Evolutionary conservation across 2,329 filamentous ascomycete genomes (phyloP).

Genomic region (Septoria petroselini): DNA sequence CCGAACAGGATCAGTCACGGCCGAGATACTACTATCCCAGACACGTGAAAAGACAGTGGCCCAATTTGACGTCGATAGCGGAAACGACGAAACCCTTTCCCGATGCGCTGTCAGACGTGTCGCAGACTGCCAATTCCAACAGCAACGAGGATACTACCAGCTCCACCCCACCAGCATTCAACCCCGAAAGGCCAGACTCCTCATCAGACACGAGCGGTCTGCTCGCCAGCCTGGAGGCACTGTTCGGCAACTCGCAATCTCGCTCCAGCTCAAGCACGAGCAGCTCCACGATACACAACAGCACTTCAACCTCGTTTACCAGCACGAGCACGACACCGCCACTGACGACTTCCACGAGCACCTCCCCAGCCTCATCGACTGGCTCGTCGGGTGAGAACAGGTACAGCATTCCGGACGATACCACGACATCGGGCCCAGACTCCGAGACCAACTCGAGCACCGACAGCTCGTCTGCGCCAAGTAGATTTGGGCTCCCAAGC

Average conservation of each 20-base stretch:
- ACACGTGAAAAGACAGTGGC: constrained; percentile 45
- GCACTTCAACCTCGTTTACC: not conserved
- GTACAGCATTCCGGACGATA: not conserved
- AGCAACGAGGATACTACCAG: constrained; percentile 1
- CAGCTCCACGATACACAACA: not conserved
- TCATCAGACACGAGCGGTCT: not conserved
- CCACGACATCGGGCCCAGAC: constrained; percentile 1
- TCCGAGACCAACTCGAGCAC: not conserved
- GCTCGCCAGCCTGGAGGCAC: not conserved
- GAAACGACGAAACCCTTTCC: no score
- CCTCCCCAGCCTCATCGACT: constrained; percentile 2
- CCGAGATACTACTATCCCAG: constrained; percentile 51
- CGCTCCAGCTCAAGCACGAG: constrained; percentile 8
- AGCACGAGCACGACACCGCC: not conserved
- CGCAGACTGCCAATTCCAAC: constrained; percentile 1
- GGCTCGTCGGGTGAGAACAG: not conserved
- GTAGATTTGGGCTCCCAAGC: not conserved
- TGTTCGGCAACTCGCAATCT: not conserved
- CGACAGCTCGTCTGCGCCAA: not conserved
- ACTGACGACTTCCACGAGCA: constrained; percentile 14
- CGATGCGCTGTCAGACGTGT: no score
- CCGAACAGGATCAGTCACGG: constrained; percentile 35
- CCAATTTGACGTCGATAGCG: constrained; percentile 30
- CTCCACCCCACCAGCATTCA: constrained; percentile 1
- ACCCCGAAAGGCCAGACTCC: constrained; percentile 1